A percentile compares a stretch with the other conserved stretches of the same genome.
Evolutionary conservation across 1,139 yeast species (phyloP).

Genomic region (Taphrina communis): DNA sequence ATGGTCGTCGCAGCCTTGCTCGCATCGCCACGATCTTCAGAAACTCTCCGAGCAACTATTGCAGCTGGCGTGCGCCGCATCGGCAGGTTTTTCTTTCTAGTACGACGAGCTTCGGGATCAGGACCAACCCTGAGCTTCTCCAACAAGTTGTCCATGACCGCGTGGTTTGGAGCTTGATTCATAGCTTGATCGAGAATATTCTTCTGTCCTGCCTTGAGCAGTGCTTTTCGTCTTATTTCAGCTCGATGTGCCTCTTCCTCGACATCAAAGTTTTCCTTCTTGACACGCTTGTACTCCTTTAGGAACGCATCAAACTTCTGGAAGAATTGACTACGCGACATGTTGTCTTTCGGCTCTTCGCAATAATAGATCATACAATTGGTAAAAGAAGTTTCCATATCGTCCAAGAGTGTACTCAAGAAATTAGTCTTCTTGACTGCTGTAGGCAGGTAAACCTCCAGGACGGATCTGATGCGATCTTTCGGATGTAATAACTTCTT

Average conservation of each 20-base stretch:
- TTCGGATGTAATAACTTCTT: slow-evolving; percentile 72
- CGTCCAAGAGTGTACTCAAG: slow-evolving; percentile 62
- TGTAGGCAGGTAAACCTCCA: slow-evolving; percentile 60
- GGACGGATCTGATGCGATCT: slow-evolving; percentile 65
- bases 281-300: slow-evolving; percentile 75
- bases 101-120: slow-evolving; percentile 52
- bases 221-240: slow-evolving; percentile 69
- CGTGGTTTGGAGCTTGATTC: slow-evolving; percentile 49
- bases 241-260: slow-evolving; percentile 72
- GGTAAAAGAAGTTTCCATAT: slow-evolving; percentile 62
- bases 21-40: slow-evolving; percentile 4
- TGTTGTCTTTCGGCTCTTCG: slow-evolving; percentile 69
- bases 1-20: neutral
- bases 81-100: slow-evolving; percentile 35
- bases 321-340: slow-evolving; percentile 71
- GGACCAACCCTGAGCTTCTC: slow-evolving; percentile 77
- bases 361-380: slow-evolving; percentile 80
- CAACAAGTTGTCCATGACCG: slow-evolving; percentile 73
- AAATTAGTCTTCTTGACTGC: slow-evolving; percentile 68
- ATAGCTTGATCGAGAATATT: slow-evolving; percentile 48
- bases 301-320: slow-evolving; percentile 74
- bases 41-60: slow-evolving; percentile 7
- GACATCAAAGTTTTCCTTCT: slow-evolving; percentile 71
- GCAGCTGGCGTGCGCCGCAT: slow-evolving; percentile 27
- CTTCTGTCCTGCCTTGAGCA: slow-evolving; percentile 43